These are phyloP conservation scores for Lichtheimia corymbifera DNA, from an alignment of 371 early-diverging fungal species.

Conservation along the genomic window DNA sequence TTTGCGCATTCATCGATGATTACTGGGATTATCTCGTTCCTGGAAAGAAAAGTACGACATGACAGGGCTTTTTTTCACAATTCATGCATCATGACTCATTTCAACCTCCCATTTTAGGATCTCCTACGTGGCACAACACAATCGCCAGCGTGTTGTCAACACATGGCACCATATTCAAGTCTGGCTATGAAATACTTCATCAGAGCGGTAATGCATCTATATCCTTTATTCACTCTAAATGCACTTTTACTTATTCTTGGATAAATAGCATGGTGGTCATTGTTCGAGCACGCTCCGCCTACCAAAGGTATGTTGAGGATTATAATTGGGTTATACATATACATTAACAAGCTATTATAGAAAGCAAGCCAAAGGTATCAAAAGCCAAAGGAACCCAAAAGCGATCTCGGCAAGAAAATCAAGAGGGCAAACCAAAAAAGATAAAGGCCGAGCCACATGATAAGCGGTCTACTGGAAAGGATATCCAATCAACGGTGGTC, in stretches of 20 bases:
- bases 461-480: background rate
- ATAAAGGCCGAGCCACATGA: background rate
- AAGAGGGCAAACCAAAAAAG: background rate
- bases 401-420: background rate
- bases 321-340: background rate
- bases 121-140: constrained; percentile 76
- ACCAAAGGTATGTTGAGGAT: constrained; percentile 32
- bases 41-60: constrained; percentile 59
- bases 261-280: constrained; percentile 62
- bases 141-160: constrained; percentile 82
- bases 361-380: no score
- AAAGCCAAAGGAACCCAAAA: no score
- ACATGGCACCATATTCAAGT: constrained; percentile 71
- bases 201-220: constrained; percentile 36
- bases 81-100: background rate
- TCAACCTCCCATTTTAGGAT: constrained; percentile 29
- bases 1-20: constrained; percentile 76
- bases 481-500: no score
- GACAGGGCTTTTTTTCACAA: background rate
- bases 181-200: constrained; percentile 70
- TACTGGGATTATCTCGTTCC: constrained; percentile 78
- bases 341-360: no score
- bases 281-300: constrained; percentile 53
- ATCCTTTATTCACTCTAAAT: background rate
- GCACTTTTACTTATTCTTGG: background rate